Evolutionary conservation across 2,329 filamentous ascomycete species (phyloP), one percentile per base, ranked within the genome.

Genomic region (Epichloe coenophiala): DNA sequence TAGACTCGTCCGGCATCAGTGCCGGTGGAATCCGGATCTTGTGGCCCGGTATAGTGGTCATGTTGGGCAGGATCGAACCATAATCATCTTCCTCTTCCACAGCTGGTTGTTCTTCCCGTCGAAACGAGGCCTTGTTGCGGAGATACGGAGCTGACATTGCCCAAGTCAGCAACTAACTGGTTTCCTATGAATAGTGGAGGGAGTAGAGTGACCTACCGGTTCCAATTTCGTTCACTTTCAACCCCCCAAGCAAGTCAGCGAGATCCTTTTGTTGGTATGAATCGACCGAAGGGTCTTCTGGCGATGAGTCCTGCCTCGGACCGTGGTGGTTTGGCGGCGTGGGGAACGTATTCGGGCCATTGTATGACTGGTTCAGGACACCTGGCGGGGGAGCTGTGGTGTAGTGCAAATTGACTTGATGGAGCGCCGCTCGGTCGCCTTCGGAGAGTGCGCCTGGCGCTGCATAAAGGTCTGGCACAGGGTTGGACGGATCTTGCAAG

Each of bases 11-110:
- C 1, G 91, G 91, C 89, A 97, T 95, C 60, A 97, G 77, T 60
- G 94, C 89, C 0, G 86, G 87, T 0, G 91, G 93, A 54, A 97
- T 95, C 37, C 88, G 81, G 52, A 95, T 84, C 52, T 85, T 89
- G 21, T 82, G 75, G 47, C 88, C 88, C 7, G 86, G 78, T 8
- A 81, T 79, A 6, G 77, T 76, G 15, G 78, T 76, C 36, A 84
- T 77, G 12, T 81, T 78, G 36, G 88, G 89, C 8, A 94, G 67
- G 33, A 77, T 68, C 43, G 81, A 78, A 57, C 88, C 85, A 53
- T 77, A 83, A 51, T 95, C 84, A 53, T 90, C 86, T 23, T 79
- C 71, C 11, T 83, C 86, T 53, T 86, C 83, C 36, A 86, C 67
- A 0, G 78, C 80, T 1, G 84, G 83, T 36, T 79, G 74, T 54